These are phyloP conservation scores for Moringa oleifera DNA, from an alignment of 345 rosid genomes.

Conservation along the genomic window DNA sequence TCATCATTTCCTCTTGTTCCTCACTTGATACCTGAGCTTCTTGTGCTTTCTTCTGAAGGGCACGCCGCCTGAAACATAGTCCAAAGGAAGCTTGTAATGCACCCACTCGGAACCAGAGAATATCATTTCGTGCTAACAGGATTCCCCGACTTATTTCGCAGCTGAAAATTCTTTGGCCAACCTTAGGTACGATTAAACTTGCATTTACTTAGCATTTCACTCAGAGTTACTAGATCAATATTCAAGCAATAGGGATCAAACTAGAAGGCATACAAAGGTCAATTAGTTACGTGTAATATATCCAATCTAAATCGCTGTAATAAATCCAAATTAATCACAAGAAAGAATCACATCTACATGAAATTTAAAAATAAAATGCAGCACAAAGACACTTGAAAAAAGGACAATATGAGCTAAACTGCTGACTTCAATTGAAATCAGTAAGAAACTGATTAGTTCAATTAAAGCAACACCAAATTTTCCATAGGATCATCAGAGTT, in stretches of 20 bases:
- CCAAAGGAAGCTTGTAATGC: background rate
- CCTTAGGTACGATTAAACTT: background rate
- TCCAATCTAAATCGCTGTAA: too few species aligned
- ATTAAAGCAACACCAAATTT: background rate
- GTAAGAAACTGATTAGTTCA: background rate
- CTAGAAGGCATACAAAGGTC: background rate
- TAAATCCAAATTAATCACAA: too few species aligned
- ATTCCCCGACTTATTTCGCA: background rate
- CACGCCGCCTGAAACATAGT: conserved; percentile 51
- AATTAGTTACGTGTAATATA: too few species aligned
- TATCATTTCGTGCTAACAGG: too few species aligned
- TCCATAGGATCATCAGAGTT: conserved; percentile 1
- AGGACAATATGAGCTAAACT: background rate
- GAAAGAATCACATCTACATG: conserved; percentile 4
- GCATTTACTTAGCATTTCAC: background rate
- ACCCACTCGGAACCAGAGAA: too few species aligned
- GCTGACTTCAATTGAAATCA: background rate
- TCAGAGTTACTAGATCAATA: background rate
- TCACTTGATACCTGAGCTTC: conserved; percentile 83
- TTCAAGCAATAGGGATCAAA: background rate
- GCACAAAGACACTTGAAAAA: too few species aligned
- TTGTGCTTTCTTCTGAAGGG: conserved; percentile 75
- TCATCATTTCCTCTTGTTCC: conserved; percentile 86
- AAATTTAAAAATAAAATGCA: background rate
- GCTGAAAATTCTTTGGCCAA: background rate